Evolutionary conservation across 2,329 filamentous ascomycete species (phyloP).

Genomic region (Cladobotryum protrusum): DNA sequence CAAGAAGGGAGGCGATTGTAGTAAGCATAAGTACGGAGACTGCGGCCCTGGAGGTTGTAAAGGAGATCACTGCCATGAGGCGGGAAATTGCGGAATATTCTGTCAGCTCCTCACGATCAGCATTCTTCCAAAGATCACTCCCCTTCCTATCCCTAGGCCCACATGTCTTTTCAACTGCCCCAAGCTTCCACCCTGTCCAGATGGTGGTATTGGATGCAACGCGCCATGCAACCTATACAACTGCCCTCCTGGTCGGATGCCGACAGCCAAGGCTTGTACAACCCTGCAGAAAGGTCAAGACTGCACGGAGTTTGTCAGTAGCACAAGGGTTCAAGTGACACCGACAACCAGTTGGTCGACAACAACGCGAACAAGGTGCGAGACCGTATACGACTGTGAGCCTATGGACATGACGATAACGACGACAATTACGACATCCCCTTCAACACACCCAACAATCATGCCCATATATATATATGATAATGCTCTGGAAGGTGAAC

Average conservation of each 20-base stretch:
- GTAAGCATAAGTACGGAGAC: not conserved
- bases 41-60: not conserved
- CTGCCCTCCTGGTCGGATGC: conserved; percentile 1
- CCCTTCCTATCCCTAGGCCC: not conserved
- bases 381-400: conserved; percentile 8
- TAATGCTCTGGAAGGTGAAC: too few species aligned
- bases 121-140: not conserved
- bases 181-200: not conserved
- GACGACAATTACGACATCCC: conserved; percentile 1
- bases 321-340: not conserved
- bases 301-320: conserved; percentile 6
- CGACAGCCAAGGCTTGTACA: conserved; percentile 3
- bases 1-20: not conserved
- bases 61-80: not conserved
- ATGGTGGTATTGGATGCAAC: not conserved
- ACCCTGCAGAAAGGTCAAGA: not conserved
- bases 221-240: not conserved
- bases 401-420: conserved; percentile 2
- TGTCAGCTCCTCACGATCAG: conserved; percentile 2
- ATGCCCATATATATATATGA: not conserved
- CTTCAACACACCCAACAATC: not conserved
- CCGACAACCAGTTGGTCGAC: conserved; percentile 4
- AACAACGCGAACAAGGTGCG: conserved; percentile 5
- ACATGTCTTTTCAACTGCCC: conserved; percentile 1
- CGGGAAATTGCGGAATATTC: not conserved